Conservation (phyloP, 106 monocot species). For the Triglochin maritima region DNA sequence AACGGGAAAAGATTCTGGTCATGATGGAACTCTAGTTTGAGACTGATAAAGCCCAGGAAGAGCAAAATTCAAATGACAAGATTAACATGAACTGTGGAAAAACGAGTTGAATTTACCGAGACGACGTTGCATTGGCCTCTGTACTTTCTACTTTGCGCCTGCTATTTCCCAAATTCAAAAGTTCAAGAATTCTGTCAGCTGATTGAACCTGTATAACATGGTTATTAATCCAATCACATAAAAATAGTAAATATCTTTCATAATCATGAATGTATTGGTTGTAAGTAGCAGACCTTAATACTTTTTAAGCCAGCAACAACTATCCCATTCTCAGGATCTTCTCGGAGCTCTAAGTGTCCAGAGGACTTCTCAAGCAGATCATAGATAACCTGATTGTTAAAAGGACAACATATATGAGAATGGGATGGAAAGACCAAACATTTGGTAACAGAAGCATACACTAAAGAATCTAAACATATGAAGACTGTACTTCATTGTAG, state of each 20-base stretch:
- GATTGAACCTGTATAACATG: constrained; percentile 67
- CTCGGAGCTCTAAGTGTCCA: constrained; percentile 89
- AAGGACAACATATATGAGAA: not conserved
- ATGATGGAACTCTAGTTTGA: too few species aligned
- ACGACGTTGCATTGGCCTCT: constrained; percentile 94
- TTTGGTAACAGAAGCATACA: not conserved
- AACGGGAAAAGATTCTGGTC: too few species aligned
- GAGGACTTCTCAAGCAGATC: constrained; percentile 97
- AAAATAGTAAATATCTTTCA: not conserved
- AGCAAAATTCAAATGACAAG: not conserved
- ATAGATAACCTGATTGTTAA: constrained; percentile 73
- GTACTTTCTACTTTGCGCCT: constrained; percentile 99
- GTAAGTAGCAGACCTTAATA: constrained; percentile 53
- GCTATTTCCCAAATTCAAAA: constrained; percentile 90
- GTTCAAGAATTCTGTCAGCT: constrained; percentile 96
- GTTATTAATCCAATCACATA: not conserved
- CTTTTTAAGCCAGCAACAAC: constrained; percentile 85
- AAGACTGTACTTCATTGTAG: constrained; percentile 70
- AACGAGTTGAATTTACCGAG: constrained; percentile 37
- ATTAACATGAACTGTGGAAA: not conserved
- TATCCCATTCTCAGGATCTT: constrained; percentile 90
- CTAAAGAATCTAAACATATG: not conserved
- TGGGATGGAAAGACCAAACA: not conserved
- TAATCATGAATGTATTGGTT: not conserved
- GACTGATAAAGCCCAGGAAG: not conserved